phyloP scores from a whole-genome alignment of 2,329 filamentous ascomycete genomes.

The Cadophora sp. region DNA sequence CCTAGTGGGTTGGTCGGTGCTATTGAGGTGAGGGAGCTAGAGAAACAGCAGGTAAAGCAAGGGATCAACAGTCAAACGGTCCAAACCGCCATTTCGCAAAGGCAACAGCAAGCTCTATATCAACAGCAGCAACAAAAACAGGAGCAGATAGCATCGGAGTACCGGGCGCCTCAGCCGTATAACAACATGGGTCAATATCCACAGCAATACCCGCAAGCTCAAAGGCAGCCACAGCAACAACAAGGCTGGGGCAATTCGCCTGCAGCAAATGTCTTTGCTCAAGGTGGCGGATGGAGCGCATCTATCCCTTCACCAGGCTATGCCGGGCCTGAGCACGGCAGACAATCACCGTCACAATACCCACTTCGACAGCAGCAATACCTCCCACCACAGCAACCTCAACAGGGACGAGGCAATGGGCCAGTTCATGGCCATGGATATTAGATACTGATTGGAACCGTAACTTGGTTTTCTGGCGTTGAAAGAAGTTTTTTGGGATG shows the following conservation, averaged over 20 bases:
- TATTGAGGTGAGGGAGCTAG: slow-evolving; percentile 80
- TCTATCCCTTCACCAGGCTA: slow-evolving; percentile 31
- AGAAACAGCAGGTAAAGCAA: slow-evolving; percentile 74
- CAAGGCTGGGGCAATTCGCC: slow-evolving; percentile 42
- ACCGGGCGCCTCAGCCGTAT: slow-evolving; percentile 35
- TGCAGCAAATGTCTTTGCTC: slow-evolving; percentile 42
- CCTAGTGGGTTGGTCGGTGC: slow-evolving; percentile 77
- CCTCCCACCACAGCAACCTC: slow-evolving; percentile 28
- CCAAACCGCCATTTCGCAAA: slow-evolving; percentile 74
- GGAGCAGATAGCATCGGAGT: slow-evolving; percentile 30
- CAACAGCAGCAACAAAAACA: slow-evolving; percentile 35
- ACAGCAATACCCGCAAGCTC: slow-evolving; percentile 33
- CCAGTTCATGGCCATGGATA: slow-evolving; percentile 31
- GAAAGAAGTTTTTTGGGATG: neutral
- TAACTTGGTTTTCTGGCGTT: slow-evolving; percentile 2
- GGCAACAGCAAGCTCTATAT: slow-evolving; percentile 58
- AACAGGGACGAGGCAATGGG: slow-evolving; percentile 27
- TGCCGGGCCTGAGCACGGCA: slow-evolving; percentile 21
- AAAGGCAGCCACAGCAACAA: slow-evolving; percentile 40
- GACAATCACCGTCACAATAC: slow-evolving; percentile 32
- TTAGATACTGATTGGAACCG: slow-evolving; percentile 3
- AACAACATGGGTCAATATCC: slow-evolving; percentile 36
- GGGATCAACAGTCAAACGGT: slow-evolving; percentile 74
- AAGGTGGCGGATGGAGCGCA: slow-evolving; percentile 46
- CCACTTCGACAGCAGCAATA: slow-evolving; percentile 30